Evolutionary conservation across 768 basidiomycete genomes (phyloP).

Genomic region (Podaxis rugospora): DNA sequence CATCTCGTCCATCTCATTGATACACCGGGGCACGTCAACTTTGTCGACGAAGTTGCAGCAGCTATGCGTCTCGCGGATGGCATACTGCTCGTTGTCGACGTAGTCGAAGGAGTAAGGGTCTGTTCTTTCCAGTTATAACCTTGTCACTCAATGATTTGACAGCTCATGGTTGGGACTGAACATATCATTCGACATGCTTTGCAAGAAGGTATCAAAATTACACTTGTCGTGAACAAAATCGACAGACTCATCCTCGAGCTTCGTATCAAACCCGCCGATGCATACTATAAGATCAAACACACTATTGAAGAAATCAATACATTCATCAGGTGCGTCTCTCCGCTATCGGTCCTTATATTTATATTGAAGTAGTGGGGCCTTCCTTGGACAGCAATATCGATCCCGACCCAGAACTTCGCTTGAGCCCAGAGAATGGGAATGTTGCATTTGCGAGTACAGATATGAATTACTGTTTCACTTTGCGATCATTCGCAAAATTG

Average conservation of each 20-base stretch:
- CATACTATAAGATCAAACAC: constrained; percentile 98
- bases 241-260: constrained; percentile 96
- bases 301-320: constrained; percentile 98
- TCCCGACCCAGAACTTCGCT: constrained; percentile 79
- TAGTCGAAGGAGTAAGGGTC: constrained; percentile 87
- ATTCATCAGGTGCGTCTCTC: constrained; percentile 72
- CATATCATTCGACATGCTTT: constrained; percentile 83
- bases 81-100: constrained; percentile 91
- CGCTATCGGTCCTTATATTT: neutral
- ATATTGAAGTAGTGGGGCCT: constrained; percentile 1
- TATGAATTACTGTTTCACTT: constrained; percentile 97
- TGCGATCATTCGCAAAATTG: constrained; percentile 92
- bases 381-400: constrained; percentile 59
- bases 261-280: constrained; percentile 91
- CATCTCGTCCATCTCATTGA: constrained; percentile 92
- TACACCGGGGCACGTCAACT: constrained; percentile 98
- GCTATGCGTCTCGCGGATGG: constrained; percentile 87
- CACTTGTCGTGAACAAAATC: constrained; percentile 95
- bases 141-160: constrained; percentile 15
- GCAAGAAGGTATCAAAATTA: constrained; percentile 85
- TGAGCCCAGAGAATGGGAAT: constrained; percentile 94
- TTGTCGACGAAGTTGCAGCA: constrained; percentile 95
- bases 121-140: constrained; percentile 3
- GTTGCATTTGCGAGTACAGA: constrained; percentile 96
- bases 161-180: constrained; percentile 94